Conservation (phyloP, 208 protist species). For the Acanthamoeba lenticulata region DNA sequence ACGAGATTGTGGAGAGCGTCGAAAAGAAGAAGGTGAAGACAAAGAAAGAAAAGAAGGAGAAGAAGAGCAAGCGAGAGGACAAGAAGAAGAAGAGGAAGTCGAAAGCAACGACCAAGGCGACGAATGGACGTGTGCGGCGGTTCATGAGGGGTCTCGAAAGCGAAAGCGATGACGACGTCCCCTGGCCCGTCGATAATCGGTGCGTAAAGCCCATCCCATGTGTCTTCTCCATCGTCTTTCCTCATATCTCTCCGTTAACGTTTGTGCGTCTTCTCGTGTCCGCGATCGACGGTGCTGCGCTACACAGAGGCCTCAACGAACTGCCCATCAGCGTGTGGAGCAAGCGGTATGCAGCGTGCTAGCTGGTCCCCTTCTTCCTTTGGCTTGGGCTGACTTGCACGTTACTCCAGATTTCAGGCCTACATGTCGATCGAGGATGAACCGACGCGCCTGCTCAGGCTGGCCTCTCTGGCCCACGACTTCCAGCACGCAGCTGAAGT, state of each 20-base stretch:
- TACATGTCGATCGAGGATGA: constrained; percentile 17
- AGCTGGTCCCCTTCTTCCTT: not conserved
- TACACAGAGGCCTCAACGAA: not conserved
- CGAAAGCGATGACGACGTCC: not conserved
- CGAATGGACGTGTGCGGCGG: not conserved
- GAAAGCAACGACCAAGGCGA: not conserved
- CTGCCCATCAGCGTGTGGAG: constrained; percentile 61
- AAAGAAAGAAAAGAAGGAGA: not conserved
- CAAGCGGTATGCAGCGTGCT: not conserved
- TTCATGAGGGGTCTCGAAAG: not conserved
- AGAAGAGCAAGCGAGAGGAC: not conserved
- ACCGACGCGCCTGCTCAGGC: not conserved
- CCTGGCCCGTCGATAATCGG: constrained; percentile 31
- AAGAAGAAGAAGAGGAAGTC: not conserved
- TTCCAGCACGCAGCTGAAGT: constrained; percentile 70
- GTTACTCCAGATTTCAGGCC: not conserved
- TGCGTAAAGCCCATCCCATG: not conserved
- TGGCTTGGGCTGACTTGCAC: not conserved
- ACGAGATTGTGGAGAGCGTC: not conserved
- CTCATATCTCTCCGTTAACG: not conserved
- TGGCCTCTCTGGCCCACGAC: constrained; percentile 62
- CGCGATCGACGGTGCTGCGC: not conserved
- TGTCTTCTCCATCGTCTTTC: not conserved
- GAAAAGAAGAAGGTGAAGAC: not conserved
- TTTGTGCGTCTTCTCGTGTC: not conserved